A percentile compares a stretch with the other conserved stretches of the same genome.
These are phyloP conservation scores for Serendipita indica DNA, from an alignment of 768 basidiomycete species.

Conservation along the genomic window DNA sequence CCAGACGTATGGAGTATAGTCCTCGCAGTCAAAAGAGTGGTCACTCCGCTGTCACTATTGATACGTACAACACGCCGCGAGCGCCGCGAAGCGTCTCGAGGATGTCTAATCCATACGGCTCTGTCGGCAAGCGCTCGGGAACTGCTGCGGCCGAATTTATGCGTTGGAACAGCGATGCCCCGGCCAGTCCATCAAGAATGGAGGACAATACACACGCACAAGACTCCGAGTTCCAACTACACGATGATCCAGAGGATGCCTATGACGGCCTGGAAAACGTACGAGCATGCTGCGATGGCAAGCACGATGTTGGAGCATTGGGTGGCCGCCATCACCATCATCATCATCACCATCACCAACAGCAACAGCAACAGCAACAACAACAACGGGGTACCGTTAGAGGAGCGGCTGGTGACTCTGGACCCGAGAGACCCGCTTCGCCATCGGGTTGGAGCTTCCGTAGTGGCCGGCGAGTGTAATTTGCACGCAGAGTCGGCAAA, in stretches of 20 bases:
- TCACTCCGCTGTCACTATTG: constrained; percentile 31
- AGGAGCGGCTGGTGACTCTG: neutral
- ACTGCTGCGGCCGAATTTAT: constrained; percentile 89
- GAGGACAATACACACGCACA: constrained; percentile 30
- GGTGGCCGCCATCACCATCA: constrained; percentile 22
- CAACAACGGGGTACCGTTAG: constrained; percentile 10
- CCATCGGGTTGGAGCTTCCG: constrained; percentile 11
- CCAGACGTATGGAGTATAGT: constrained; percentile 29
- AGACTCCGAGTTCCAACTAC: constrained; percentile 70
- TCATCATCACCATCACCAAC: constrained; percentile 43
- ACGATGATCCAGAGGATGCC: constrained; percentile 61
- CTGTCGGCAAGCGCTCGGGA: constrained; percentile 70
- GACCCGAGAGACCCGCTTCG: constrained; percentile 10
- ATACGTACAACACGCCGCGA: constrained; percentile 53
- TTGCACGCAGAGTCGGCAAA: neutral
- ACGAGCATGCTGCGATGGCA: constrained; percentile 76
- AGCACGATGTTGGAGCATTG: constrained; percentile 62
- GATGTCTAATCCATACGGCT: constrained; percentile 48
- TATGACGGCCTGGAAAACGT: constrained; percentile 94
- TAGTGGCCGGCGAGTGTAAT: constrained; percentile 1
- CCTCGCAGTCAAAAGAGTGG: constrained; percentile 53
- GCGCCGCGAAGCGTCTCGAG: constrained; percentile 69
- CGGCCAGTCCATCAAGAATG: constrained; percentile 50
- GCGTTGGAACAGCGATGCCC: constrained; percentile 61
- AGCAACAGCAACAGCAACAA: constrained; percentile 37